These are phyloP conservation scores for Cladophialophora psammophila DNA, from an alignment of 2,329 filamentous ascomycete genomes.

Conservation along the genomic window DNA sequence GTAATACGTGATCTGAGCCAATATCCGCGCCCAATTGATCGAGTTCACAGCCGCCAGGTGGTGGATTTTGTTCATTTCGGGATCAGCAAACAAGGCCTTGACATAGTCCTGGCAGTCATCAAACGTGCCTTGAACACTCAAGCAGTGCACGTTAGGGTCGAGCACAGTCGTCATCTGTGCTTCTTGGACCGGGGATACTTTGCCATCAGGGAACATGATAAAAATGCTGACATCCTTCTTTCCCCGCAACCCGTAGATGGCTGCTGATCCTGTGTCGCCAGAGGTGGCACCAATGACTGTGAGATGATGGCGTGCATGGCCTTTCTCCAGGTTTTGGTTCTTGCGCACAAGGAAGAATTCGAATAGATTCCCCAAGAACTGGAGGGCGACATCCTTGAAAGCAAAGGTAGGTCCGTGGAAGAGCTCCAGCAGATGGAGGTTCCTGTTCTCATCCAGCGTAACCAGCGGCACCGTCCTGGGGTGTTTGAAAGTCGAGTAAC, in stretches of 20 bases:
- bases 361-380: constrained; percentile 93
- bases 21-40: constrained; percentile 94
- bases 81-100: constrained; percentile 88
- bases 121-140: constrained; percentile 88
- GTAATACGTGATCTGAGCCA: constrained; percentile 97
- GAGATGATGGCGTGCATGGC: constrained; percentile 74
- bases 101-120: constrained; percentile 97
- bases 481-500: constrained; percentile 87
- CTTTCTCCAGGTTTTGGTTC: constrained; percentile 51
- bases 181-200: constrained; percentile 90
- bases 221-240: constrained; percentile 98
- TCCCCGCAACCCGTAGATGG: constrained; percentile 91
- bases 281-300: constrained; percentile 87
- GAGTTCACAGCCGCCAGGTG: constrained; percentile 94
- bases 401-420: constrained; percentile 96
- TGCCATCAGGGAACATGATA: constrained; percentile 90
- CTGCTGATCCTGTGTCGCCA: constrained; percentile 88
- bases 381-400: constrained; percentile 93
- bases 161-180: constrained; percentile 96
- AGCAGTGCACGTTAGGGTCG: constrained; percentile 90
- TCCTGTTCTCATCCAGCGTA: constrained; percentile 72
- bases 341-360: constrained; percentile 57
- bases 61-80: constrained; percentile 79
- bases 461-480: constrained; percentile 79
- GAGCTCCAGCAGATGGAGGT: constrained; percentile 86